Percentiles rank a stretch among this genome's conserved stretches.
Conservation (phyloP, 2,329 filamentous ascomycete genomes). For the Fusarium abutilonis region DNA sequence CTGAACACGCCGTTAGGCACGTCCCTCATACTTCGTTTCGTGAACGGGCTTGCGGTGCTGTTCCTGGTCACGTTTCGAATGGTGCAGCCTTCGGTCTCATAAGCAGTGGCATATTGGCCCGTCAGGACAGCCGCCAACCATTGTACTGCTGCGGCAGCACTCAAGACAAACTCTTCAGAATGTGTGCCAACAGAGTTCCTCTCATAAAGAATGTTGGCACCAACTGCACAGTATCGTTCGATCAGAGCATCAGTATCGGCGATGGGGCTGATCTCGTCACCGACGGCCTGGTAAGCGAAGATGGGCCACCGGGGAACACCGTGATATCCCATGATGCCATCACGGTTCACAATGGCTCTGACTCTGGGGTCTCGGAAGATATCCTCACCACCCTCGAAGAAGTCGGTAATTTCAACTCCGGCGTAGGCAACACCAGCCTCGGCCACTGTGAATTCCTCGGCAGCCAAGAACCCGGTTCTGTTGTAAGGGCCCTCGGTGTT, state of each 20-base stretch:
- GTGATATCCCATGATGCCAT: conserved; percentile 43
- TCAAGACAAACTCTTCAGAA: conserved; percentile 12
- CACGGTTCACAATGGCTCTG: conserved; percentile 17
- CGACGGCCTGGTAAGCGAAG: conserved; percentile 37
- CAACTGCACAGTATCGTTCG: conserved; percentile 31
- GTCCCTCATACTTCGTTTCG: conserved; percentile 14
- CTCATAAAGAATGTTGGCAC: conserved; percentile 41
- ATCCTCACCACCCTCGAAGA: conserved; percentile 18
- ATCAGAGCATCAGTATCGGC: conserved; percentile 32
- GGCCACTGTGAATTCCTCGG: conserved; percentile 5
- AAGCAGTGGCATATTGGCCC: conserved; percentile 17
- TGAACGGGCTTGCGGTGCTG: conserved; percentile 13
- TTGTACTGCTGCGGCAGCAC: conserved; percentile 21
- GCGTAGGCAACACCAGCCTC: conserved; percentile 26
- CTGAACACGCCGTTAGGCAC: conserved; percentile 17
- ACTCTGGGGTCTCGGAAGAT: conserved; percentile 24
- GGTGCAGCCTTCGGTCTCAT: conserved; percentile 35
- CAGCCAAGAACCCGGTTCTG: conserved; percentile 39
- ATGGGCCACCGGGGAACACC: conserved; percentile 39
- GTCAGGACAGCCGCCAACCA: conserved; percentile 31
- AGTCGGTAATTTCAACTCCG: conserved; percentile 27
- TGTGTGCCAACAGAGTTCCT: conserved; percentile 35
- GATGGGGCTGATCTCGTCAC: conserved; percentile 36
- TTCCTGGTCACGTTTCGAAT: conserved; percentile 38
- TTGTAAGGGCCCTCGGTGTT: conserved; percentile 33